Evolutionary conservation across 106 monocot species (phyloP).

Genomic region (Alisma plantagoaquatica): DNA sequence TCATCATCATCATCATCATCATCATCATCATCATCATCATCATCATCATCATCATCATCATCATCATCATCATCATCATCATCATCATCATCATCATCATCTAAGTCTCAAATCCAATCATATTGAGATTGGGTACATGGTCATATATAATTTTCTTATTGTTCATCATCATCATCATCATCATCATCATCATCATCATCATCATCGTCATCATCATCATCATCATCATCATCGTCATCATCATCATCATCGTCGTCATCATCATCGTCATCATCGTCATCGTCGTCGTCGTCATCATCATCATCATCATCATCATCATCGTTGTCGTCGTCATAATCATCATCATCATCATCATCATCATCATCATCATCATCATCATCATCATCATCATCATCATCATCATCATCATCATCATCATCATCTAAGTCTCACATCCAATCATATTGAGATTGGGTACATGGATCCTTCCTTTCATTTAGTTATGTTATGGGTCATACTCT

Average conservation of each 20-base stretch:
- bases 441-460: no score
- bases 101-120: no score
- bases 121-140: neutral
- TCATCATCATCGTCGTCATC: neutral
- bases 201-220: neutral
- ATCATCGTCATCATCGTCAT: neutral
- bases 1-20: neutral
- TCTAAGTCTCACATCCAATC: neutral
- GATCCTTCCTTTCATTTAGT: no score
- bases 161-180: neutral
- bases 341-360: no score
- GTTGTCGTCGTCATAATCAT: no score
- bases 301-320: neutral
- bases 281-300: neutral
- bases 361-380: neutral
- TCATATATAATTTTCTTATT: neutral
- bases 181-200: neutral
- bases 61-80: neutral
- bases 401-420: neutral
- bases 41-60: neutral
- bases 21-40: no score
- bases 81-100: conserved; percentile 2
- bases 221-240: neutral
- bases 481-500: no score
- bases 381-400: conserved; percentile 1